Base-by-base conservation (phyloP, 2,329 filamentous ascomycete genomes). In the Incumbomyces delicatus region DNA sequence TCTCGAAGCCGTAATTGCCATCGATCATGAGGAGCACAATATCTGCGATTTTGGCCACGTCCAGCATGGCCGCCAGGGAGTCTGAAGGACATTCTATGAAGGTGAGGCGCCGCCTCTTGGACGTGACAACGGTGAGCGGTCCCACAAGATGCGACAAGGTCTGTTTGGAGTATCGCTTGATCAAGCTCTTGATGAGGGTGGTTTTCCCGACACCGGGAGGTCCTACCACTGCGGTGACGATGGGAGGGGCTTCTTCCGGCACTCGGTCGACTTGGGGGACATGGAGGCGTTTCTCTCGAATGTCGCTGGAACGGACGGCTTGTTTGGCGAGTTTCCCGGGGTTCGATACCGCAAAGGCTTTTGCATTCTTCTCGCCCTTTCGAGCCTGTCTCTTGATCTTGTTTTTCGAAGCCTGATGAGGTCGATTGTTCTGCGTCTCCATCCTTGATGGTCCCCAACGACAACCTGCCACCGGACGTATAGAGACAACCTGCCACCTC, bases 1-100 rank as follows among this genome's bases (percentile, higher is more conserved):
- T 98, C 69, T 98, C 92, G 62, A 98, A 98, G 12, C 92, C 94
- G 60, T 85, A 98, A 68, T 96, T 96, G 47, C 92, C 94, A 62
- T 98, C 92, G 58, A 98, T 98, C 86, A 98, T 92, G 47, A 98
- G 76, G 41, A 98, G 75, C 5, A 96, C 87, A 59, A 98, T 95
- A 64, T 98, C 92, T 14, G 94, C 92, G 36, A 98, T 86, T 68
- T 98, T 98, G 50, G 92, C 87, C 47, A 95, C 77, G 66, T 98
- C 92, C 54, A 98, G 89, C 87, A 96, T 95, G 55, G 86, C 85
- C 52, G 94, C 89, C 45, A 98, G 78, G 58, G 92, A 88, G 62
- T 96, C 78, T 52, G 77, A 90, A n/a, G 94, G 89, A 61, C 87
- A 95, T 77, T 98, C 92, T 61, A 98, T 70, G 63, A 98, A 95